phyloP scores from a whole-genome alignment of 2,329 filamentous ascomycete genomes.

The Botrytis porri region DNA sequence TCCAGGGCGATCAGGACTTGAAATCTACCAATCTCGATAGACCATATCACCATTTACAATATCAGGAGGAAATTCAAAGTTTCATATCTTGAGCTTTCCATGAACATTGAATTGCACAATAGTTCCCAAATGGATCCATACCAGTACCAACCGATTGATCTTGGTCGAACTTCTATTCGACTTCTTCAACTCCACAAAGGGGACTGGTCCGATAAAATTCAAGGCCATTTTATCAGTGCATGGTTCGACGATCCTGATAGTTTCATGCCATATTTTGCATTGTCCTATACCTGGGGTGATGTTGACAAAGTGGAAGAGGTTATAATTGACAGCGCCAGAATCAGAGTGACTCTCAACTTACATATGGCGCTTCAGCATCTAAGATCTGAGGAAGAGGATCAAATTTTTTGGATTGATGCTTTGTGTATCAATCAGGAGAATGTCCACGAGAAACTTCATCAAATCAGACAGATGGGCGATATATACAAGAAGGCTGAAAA shows the following conservation, averaged over 20 bases:
- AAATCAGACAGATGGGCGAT: constrained; percentile 13
- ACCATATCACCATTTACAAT: too few relatives aligned
- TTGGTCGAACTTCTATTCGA: constrained; percentile 20
- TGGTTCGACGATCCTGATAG: constrained; percentile 16
- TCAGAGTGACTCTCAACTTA: constrained; percentile 21
- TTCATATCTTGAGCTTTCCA: not conserved
- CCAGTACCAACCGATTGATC: constrained; percentile 17
- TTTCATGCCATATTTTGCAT: constrained; percentile 20
- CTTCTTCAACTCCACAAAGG: constrained; percentile 22
- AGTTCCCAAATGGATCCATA: not conserved
- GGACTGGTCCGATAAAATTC: constrained; percentile 12
- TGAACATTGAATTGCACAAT: not conserved
- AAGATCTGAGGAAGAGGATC: constrained; percentile 15
- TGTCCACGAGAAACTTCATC: constrained; percentile 12
- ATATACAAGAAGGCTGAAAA: constrained; percentile 11
- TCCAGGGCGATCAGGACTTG: not conserved
- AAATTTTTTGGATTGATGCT: constrained; percentile 19
- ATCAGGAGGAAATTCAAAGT: not conserved
- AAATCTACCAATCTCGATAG: too few relatives aligned
- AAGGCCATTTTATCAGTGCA: constrained; percentile 18
- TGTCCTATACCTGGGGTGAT: constrained; percentile 24
- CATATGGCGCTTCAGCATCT: constrained; percentile 21
- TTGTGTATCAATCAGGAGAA: constrained; percentile 21
- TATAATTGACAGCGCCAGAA: constrained; percentile 14
- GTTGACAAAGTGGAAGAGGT: constrained; percentile 9